Base-by-base conservation (phyloP, 768 basidiomycete genomes). In the Clitopilus hobsonii region DNA sequence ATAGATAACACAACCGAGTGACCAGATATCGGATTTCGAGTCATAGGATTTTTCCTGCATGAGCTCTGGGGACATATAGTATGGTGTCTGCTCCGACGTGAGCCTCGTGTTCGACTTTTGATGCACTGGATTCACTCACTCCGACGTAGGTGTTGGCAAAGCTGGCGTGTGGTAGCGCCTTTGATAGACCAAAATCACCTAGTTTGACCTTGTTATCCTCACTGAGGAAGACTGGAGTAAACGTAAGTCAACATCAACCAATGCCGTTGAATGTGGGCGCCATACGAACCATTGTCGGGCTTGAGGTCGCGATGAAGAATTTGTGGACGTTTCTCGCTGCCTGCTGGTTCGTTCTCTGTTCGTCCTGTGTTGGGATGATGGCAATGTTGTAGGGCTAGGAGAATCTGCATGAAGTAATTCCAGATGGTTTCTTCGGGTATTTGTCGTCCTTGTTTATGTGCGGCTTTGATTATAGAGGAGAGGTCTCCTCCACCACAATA, bases 1-100 rank as follows among this genome's bases (percentile, higher is more conserved):
- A 69, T 91, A 98, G 23, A 98, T 91, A 26, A 98, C 79, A 71
- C 97, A 99, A 1, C 97, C 97, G 25, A 98, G 79, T 3, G 93
- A 95, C 97, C 97, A 99, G 49, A 99, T 98, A 65, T 99, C 97
- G 0, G 91, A 94, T 73, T 98, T 99, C 6, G 92, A 89, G 72
- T 98, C 97, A 71, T 99, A 99, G 2, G 92, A 84, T 67, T 92
- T 94, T 67, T 98, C 96, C 73, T 91, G 92, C 83, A 98, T 93
- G 28, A 98, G 80, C 69, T 99, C 96, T 0, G 97, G 97, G 1
- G 94, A 97, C 97, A 99, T 98, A 74, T 99, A 98, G 67, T 98
- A 95, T 2, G 97, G 97, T 2, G 97, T 99, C 94, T 98, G 62
- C 14, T 18, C 5, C 16, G 48, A n/a, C 1, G 29, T 50, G 13